phyloP scores from a whole-genome alignment of 2,329 filamentous ascomycete species.

The Claviceps maximensis region DNA sequence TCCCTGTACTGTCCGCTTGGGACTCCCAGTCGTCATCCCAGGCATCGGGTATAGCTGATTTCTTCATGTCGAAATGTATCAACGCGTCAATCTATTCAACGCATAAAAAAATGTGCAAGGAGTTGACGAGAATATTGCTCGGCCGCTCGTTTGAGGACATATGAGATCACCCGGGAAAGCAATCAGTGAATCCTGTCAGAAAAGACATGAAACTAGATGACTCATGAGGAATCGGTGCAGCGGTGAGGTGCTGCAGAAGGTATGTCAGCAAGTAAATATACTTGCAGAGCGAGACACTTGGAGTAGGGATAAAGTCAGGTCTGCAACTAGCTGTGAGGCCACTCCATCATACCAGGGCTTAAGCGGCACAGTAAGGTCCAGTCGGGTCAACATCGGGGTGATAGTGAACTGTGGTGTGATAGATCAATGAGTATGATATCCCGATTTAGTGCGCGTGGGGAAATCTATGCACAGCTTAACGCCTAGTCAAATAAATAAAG shows the following conservation, averaged over 20 bases:
- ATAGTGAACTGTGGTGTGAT: too few relatives aligned
- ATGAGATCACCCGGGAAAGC: neutral
- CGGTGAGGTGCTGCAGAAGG: neutral
- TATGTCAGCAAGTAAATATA: neutral
- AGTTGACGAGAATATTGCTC: neutral
- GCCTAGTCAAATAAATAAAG: too few relatives aligned
- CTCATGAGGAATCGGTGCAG: neutral
- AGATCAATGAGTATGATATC: too few relatives aligned
- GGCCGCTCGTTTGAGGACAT: neutral
- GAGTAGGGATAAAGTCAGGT: neutral
- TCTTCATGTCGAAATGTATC: conserved; percentile 28
- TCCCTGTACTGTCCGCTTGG: conserved; percentile 48
- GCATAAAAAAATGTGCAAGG: neutral
- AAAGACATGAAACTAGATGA: neutral
- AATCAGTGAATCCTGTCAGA: neutral
- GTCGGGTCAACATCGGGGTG: neutral
- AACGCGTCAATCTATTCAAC: neutral
- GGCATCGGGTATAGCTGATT: conserved; percentile 49
- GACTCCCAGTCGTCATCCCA: conserved; percentile 89
- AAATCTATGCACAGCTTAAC: too few relatives aligned
- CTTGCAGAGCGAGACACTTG: neutral
- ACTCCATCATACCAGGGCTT: neutral
- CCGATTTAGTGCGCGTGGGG: too few relatives aligned
- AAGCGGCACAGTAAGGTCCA: neutral
- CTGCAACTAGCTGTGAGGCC: neutral